Conservation (phyloP, 768 basidiomycete species). For the Trametes gibbosa region DNA sequence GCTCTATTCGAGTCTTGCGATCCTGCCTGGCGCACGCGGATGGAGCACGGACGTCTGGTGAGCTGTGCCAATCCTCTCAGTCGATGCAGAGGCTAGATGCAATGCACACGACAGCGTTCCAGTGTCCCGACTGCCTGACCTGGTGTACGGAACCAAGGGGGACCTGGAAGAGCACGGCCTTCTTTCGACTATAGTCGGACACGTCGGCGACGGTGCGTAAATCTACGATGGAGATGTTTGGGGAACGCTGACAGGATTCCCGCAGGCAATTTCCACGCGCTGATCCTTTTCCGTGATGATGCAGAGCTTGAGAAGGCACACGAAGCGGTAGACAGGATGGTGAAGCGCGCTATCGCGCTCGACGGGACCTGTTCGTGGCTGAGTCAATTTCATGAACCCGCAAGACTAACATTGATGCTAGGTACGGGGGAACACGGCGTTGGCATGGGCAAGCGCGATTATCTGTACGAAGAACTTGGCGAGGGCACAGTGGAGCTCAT, state of each 20-base stretch:
- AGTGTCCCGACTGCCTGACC: constrained; percentile 59
- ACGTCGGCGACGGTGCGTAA: constrained; percentile 65
- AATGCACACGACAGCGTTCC: constrained; percentile 43
- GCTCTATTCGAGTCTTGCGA: constrained; percentile 51
- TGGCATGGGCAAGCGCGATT: constrained; percentile 80
- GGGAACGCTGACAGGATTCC: not conserved
- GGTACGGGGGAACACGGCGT: constrained; percentile 87
- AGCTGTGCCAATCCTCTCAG: constrained; percentile 16
- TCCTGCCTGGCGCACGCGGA: constrained; percentile 53
- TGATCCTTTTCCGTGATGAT: constrained; percentile 36
- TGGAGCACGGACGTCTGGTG: constrained; percentile 82
- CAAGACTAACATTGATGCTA: constrained; percentile 21
- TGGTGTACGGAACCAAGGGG: constrained; percentile 67
- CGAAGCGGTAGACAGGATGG: constrained; percentile 54
- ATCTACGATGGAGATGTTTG: not conserved
- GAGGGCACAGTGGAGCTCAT: constrained; percentile 79
- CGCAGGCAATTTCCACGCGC: constrained; percentile 43
- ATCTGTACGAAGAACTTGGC: constrained; percentile 79
- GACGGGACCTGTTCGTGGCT: constrained; percentile 65
- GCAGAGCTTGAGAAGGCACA: constrained; percentile 34
- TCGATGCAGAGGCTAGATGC: not conserved
- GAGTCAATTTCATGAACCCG: no score
- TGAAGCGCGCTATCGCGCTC: constrained; percentile 61
- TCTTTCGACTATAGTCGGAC: constrained; percentile 65
- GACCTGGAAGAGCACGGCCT: constrained; percentile 60